These are phyloP conservation scores for Neurospora sp. DNA, from an alignment of 495 filamentous ascomycete species.

Conservation along the genomic window DNA sequence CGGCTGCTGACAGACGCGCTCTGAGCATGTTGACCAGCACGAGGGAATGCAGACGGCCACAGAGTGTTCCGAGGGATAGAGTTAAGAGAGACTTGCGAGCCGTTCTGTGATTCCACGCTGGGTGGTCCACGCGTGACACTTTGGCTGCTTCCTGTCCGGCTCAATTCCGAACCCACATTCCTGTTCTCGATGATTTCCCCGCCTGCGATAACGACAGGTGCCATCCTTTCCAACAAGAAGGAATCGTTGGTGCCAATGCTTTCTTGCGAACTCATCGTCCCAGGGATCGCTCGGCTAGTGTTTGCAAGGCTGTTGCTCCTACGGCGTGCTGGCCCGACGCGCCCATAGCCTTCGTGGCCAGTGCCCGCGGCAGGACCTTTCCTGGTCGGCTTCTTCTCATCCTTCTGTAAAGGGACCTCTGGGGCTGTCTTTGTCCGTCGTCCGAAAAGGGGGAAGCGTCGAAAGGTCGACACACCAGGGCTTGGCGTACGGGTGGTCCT, in stretches of 20 bases:
- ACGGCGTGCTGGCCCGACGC: constrained; percentile 48
- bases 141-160: constrained; percentile 53
- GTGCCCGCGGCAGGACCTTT: constrained; percentile 90
- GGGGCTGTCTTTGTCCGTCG: constrained; percentile 60
- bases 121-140: constrained; percentile 40
- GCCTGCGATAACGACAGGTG: constrained; percentile 80
- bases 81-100: constrained; percentile 31
- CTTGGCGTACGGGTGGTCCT: constrained; percentile 35
- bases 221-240: constrained; percentile 63
- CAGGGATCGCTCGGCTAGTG: constrained; percentile 35
- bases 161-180: constrained; percentile 43
- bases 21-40: constrained; percentile 4
- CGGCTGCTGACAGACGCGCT: constrained; percentile 18
- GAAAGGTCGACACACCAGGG: constrained; percentile 32
- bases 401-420: constrained; percentile 38
- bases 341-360: constrained; percentile 91
- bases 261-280: constrained; percentile 39
- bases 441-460: constrained; percentile 67
- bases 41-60: constrained; percentile 44
- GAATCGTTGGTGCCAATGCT: constrained; percentile 37
- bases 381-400: constrained; percentile 45
- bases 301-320: constrained; percentile 46
- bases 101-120: constrained; percentile 40
- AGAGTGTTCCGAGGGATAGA: constrained; percentile 30
- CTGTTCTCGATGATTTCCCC: constrained; percentile 52